Evolutionary conservation across 371 early-diverging fungal genomes (phyloP).

Genomic region (Mucor racemosus): DNA sequence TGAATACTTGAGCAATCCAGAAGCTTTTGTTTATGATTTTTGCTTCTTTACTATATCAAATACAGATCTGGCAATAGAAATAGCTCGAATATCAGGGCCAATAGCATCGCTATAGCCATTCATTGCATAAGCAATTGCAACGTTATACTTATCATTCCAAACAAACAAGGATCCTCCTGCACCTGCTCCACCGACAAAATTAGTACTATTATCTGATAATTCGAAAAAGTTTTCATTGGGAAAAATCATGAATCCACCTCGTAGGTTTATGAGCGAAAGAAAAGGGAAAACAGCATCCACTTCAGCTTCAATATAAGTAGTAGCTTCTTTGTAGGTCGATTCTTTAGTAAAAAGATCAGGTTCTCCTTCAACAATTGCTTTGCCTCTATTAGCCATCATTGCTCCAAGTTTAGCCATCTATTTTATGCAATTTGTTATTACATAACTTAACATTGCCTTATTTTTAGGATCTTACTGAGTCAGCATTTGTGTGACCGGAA

Average conservation of each 20-base stretch:
- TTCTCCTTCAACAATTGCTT: conserved; percentile 47
- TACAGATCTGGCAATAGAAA: no score
- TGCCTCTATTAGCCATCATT: conserved; percentile 71
- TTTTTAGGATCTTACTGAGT: conserved; percentile 50
- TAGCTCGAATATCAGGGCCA: no score
- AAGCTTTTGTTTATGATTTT: no score
- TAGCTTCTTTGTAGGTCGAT: conserved; percentile 11
- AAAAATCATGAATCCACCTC: conserved; percentile 16
- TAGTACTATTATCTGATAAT: background rate
- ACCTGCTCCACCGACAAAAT: conserved; percentile 24
- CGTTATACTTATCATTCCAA: conserved; percentile 22
- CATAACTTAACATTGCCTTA: background rate
- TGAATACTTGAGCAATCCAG: no score
- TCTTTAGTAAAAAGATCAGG: conserved; percentile 40
- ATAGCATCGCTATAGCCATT: conserved; percentile 2
- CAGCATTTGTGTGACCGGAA: conserved; percentile 63
- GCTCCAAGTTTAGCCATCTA: conserved; percentile 70
- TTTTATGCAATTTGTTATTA: background rate
- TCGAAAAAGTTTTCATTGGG: background rate
- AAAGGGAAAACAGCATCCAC: background rate
- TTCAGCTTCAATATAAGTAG: background rate
- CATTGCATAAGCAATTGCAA: conserved; percentile 17
- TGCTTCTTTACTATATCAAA: no score
- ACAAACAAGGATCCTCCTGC: conserved; percentile 18
- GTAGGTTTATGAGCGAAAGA: background rate